Evolutionary conservation across 352 stramenopile genomes (phyloP), one percentile per base, ranked within the genome.

Genomic region (Sclerospora graminicola): DNA sequence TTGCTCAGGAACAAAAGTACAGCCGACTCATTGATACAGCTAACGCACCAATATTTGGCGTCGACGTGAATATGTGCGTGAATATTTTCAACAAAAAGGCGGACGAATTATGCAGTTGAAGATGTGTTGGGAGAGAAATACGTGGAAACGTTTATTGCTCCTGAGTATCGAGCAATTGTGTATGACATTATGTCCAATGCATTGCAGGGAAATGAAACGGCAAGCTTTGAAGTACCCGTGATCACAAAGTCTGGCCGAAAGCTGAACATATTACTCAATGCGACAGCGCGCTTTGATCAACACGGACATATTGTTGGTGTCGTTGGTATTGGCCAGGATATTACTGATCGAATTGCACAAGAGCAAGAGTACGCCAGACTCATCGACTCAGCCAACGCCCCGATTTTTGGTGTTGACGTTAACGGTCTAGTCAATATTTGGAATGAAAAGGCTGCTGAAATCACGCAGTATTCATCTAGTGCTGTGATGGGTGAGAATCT

Each of bases 401-500:
- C 82, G 13, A 94, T 94, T 43, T 92, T 95, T 41, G 84, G 82
- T 16, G 76, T 94, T n/a, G 77, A 94, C 38, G 46, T 45, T 16
- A 26, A 52, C 52, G 68, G 77, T 20, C 44, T 60, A 4, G 75
- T 84, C 11, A 83, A 82, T 38, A 79, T 82, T 29, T 81, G 73
- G 73, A 85, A 89, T 41, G 54, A 76, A 29, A 82, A 84, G 41
- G 76, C 66, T 21, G 62, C 60, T 4, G 60, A 87, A 42, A 76
- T 86, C 27, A 91, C 79, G 5, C 77, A 89, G 42, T 87, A 87
- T 42, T 57, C 66, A 13, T 52, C 57, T 5, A 48, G 61, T 32
- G 77, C 91, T 36, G 74, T 83, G 9, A 75, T 79, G 34, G 66
- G 69, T 28, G 57, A 82, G 24, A 73, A 69, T 19, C 46, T 82